Evolutionary conservation across 129 eudicot genomes (phyloP), one percentile per base, ranked within the genome.

Genomic region (Solidago caesia): DNA sequence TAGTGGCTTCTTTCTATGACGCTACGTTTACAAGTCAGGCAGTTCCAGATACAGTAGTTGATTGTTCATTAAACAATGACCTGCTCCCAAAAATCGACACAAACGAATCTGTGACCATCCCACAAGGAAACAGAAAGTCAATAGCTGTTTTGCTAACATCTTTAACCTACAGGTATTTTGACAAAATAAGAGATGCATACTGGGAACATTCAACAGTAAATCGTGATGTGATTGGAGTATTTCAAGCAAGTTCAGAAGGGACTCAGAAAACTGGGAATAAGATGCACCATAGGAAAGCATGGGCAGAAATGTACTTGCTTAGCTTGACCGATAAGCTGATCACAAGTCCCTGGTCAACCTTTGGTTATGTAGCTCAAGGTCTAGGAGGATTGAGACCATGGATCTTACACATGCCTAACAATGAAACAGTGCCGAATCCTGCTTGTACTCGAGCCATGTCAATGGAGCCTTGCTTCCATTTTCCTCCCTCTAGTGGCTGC

Each of bases 281-380:
- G 61, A 55, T 55, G 61, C 61, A 55, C 27, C 9, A 55, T 55
- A n/a, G 61, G 27, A 55, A 55, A 55, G 61, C 61, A 15, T 55
- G 61, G 61, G 61, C 61, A 9, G 61, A 55, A 55, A 55, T 55
- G 61, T 55, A 55, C 61, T 55, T 55, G 16, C 29, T 55, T 21
- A 55, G 61, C 13, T 55, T 55, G 61, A 55, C 29, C 10, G 61
- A 55, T 55, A 55, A 55, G 27, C 27, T 55, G 61, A 55, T 55
- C 6, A 55, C 61, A 2, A 55, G 61, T 55, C 61, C 61, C 61
- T 55, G 61, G 61, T 55, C 61, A 55, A 55, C 61, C 8, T 55
- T 55, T 15, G 61, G 61, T 55, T 55, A 55, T 55, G 61, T 55
- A 26, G 61, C 61, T 55, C 61, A 55, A 55, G 61, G 61, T 55